Conservation (phyloP, 1,284 basidiomycete species). For the Papiliotrema laurentii region DNA sequence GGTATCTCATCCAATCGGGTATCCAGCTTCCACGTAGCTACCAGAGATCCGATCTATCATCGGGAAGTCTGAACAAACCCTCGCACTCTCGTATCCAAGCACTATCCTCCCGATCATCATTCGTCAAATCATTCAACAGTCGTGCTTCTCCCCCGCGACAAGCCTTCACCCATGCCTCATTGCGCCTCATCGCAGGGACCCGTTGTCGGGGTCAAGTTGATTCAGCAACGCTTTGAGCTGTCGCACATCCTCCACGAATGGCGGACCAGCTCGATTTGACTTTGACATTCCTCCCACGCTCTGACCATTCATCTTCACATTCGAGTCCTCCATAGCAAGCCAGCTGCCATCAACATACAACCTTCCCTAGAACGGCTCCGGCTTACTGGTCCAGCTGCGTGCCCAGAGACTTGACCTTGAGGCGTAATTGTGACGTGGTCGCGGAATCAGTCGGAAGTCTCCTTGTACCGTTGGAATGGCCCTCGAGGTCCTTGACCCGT, state of each 20-base stretch:
- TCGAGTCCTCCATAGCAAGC: constrained; percentile 40
- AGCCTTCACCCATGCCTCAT: background rate
- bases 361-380: background rate
- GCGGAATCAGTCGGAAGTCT: no score
- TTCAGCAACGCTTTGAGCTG: constrained; percentile 31
- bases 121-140: background rate
- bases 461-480: no score
- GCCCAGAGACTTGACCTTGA: constrained; percentile 37
- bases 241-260: constrained; percentile 35
- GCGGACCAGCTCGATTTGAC: constrained; percentile 19
- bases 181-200: constrained; percentile 10
- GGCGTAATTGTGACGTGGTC: constrained; percentile 37
- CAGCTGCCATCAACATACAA: constrained; percentile 23
- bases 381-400: constrained; percentile 42
- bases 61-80: no score
- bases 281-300: constrained; percentile 11
- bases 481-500: constrained; percentile 23
- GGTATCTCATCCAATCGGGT: no score
- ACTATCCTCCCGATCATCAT: no score
- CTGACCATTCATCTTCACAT: background rate
- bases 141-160: background rate
- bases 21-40: no score
- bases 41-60: no score
- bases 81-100: no score
- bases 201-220: constrained; percentile 34